Conservation (phyloP, 805 yeast genomes). For the Zygosaccharomyces bailii region DNA sequence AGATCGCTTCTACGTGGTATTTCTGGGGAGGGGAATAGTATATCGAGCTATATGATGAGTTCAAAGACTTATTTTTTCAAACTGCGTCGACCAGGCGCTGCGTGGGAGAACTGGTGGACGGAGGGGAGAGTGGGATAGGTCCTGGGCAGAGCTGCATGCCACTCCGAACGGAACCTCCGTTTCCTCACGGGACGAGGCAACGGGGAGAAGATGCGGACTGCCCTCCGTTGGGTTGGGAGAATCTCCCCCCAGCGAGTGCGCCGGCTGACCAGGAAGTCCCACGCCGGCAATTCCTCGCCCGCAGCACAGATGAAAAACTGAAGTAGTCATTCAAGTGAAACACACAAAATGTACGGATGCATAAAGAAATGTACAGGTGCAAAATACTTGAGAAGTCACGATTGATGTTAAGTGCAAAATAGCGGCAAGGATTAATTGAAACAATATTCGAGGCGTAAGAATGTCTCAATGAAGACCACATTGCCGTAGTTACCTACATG, state of each 20-base stretch:
- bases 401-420: too few relatives aligned
- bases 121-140: neutral
- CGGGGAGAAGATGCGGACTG: too few relatives aligned
- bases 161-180: too few relatives aligned
- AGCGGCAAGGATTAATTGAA: too few relatives aligned
- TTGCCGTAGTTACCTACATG: too few relatives aligned
- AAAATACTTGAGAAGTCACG: too few relatives aligned
- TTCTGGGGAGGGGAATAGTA: neutral
- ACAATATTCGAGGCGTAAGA: too few relatives aligned
- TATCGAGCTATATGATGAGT: slow-evolving; percentile 5
- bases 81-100: slow-evolving; percentile 4
- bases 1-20: slow-evolving; percentile 4
- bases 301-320: neutral
- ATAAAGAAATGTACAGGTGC: too few relatives aligned
- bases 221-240: neutral
- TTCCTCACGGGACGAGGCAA: too few relatives aligned
- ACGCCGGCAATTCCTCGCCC: neutral
- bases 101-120: neutral
- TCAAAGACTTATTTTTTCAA: slow-evolving; percentile 6
- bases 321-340: too few relatives aligned
- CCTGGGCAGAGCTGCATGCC: neutral
- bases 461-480: too few relatives aligned
- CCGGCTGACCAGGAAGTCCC: neutral
- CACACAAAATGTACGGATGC: too few relatives aligned
- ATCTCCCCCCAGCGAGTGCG: neutral